Evolutionary conservation across 768 basidiomycete genomes (phyloP), one percentile per base, ranked within the genome.

Genomic region (Chiua virens): DNA sequence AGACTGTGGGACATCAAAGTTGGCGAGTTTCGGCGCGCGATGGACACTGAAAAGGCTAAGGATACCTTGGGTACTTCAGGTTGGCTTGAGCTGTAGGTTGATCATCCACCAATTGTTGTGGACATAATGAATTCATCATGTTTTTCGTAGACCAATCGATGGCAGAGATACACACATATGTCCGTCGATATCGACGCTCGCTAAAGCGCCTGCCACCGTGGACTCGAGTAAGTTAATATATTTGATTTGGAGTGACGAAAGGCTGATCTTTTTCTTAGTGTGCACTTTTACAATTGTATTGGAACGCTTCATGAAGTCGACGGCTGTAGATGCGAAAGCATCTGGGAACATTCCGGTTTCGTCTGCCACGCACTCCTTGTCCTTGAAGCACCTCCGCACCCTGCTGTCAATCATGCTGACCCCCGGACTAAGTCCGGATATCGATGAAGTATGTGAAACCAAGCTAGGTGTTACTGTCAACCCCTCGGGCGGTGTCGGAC

Each of bases 1-100:
- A 76, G 97, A 37, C 70, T 95, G 3, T 99, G 97, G 93, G 91
- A 98, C 60, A 73, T 86, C 15, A 81, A 82, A 54, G 87, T 85
- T 0, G 79, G 79, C 50, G 94, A 97, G 59, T 87, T 98, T 58
- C 81, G 92, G 78, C 73, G 96, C 43, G 89, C 92, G 0, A 90
- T 90, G 79, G 77, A 77, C 6, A 57, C 75, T 8, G 86, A 86
- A 37, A 93, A 89, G 62, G 92, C 87, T 0, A 79, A 82, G 44
- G 92, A 92, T 43, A 73, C 92, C 49, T 59, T 96, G 5, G 66
- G 63, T 2, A 79, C 88, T 62, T 85, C 86, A 0, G 81, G 80
- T 1, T 98, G 95, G 96, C 68, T 69, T 17, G 77, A 83, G 46
- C 61, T 88, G 96, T 95, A 59, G 42, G 74, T 55, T 7, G 23